Evolutionary conservation across 2,329 filamentous ascomycete species (phyloP).

Genomic region (Ophiobolus disseminans): DNA sequence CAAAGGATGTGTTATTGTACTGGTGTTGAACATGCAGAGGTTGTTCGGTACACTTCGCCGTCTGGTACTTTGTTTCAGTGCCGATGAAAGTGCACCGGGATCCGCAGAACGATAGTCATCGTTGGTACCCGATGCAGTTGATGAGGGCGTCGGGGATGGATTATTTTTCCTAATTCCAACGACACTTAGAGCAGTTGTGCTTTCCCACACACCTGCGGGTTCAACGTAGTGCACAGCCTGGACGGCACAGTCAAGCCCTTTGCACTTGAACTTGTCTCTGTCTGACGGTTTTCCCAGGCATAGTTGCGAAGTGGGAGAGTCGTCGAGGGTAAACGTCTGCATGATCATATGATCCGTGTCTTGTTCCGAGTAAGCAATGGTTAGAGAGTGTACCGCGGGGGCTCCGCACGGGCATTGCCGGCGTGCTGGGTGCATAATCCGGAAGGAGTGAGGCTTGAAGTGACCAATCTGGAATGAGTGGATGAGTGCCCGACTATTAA

Average conservation of each 20-base stretch:
- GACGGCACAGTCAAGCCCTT: conserved; percentile 51
- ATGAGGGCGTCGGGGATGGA: conserved; percentile 36
- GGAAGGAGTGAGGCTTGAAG: conserved; percentile 66
- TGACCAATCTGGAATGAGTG: conserved; percentile 67
- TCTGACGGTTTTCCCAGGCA: conserved; percentile 60
- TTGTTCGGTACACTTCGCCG: conserved; percentile 19
- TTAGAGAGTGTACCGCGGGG: conserved; percentile 67
- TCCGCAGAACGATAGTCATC: conserved; percentile 19
- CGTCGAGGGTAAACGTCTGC: conserved; percentile 66
- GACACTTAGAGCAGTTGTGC: conserved; percentile 65
- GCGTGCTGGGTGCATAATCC: conserved; percentile 64
- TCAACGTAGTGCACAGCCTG: conserved; percentile 62
- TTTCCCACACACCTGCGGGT: conserved; percentile 72
- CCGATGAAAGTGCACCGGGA: conserved; percentile 24
- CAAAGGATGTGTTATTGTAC: conserved; percentile 3
- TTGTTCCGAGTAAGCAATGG: conserved; percentile 67
- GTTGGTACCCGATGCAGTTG: conserved; percentile 36
- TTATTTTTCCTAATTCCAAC: conserved; percentile 66
- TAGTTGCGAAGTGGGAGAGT: conserved; percentile 60
- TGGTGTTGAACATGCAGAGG: conserved; percentile 10
- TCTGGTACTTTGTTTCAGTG: conserved; percentile 38
- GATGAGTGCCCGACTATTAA: conserved; percentile 63
- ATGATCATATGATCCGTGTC: conserved; percentile 69
- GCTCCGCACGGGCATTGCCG: conserved; percentile 62
- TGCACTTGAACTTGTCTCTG: conserved; percentile 39